A percentile compares a stretch with the other conserved stretches of the same genome.
These are phyloP conservation scores for Dimargaris verticillata DNA, from an alignment of 192 early-diverging fungal species.

Conservation along the genomic window DNA sequence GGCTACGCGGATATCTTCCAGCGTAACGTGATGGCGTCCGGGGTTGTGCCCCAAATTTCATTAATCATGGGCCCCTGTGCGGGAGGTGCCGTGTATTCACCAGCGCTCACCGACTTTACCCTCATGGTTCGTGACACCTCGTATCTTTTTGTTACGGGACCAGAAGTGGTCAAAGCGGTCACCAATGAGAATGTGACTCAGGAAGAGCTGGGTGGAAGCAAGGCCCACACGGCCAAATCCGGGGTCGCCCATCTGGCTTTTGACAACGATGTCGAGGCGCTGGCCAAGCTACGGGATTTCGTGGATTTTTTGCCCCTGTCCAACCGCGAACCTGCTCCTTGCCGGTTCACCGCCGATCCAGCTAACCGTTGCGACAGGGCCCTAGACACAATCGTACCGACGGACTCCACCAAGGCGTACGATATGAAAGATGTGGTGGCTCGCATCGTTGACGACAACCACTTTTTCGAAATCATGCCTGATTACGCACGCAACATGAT, in stretches of 20 bases:
- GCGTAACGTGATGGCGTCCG: constrained; percentile 80
- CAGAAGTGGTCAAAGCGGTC: constrained; percentile 90
- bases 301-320: constrained; percentile 76
- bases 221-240: constrained; percentile 72
- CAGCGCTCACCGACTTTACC: constrained; percentile 90
- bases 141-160: constrained; percentile 92
- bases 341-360: constrained; percentile 46
- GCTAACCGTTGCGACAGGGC: constrained; percentile 49
- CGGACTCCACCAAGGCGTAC: constrained; percentile 81
- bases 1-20: constrained; percentile 96
- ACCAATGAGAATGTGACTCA: constrained; percentile 89
- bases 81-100: constrained; percentile 93
- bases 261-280: constrained; percentile 85
- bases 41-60: constrained; percentile 89
- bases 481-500: constrained; percentile 89
- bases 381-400: constrained; percentile 76
- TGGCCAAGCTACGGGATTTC: constrained; percentile 63
- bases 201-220: constrained; percentile 86
- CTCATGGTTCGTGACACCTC: constrained; percentile 95
- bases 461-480: constrained; percentile 84
- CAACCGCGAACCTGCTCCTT: constrained; percentile 51
- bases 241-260: constrained; percentile 88
- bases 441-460: constrained; percentile 64
- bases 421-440: constrained; percentile 80
- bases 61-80: constrained; percentile 97